Evolutionary conservation across 331 rosid species (phyloP).

Genomic region (Arachis monticola): DNA sequence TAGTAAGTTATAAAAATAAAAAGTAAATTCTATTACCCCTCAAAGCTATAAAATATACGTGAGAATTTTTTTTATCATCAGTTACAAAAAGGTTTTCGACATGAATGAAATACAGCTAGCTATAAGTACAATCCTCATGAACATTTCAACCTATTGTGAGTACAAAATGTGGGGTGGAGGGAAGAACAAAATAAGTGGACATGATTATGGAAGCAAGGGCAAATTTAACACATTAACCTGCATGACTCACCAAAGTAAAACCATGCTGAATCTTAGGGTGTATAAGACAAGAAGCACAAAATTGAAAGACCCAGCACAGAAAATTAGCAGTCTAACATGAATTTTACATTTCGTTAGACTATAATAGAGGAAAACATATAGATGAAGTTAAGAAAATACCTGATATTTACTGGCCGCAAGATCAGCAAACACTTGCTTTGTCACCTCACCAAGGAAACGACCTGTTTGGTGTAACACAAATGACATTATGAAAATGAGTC

Average conservation of each 20-base stretch:
- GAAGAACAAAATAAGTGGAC: neutral
- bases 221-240: neutral
- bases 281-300: neutral
- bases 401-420: constrained; percentile 81
- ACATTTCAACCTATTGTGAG: neutral
- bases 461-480: constrained; percentile 50
- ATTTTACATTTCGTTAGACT: neutral
- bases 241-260: neutral
- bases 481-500: neutral
- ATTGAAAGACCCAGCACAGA: neutral
- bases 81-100: neutral
- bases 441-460: constrained; percentile 82
- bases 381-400: constrained; percentile 51
- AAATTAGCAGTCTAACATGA: neutral
- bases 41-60: neutral
- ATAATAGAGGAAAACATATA: constrained; percentile 6
- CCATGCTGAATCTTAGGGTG: neutral
- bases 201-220: neutral
- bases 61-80: neutral
- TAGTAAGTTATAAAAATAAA: neutral
- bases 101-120: neutral
- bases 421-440: constrained; percentile 80
- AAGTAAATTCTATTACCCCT: neutral
- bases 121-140: neutral
- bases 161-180: neutral